Percentiles rank a stretch among this genome's conserved stretches.
These are phyloP conservation scores for Ambrosia artemisiifolia DNA, from an alignment of 129 eudicot genomes.

Conservation along the genomic window DNA sequence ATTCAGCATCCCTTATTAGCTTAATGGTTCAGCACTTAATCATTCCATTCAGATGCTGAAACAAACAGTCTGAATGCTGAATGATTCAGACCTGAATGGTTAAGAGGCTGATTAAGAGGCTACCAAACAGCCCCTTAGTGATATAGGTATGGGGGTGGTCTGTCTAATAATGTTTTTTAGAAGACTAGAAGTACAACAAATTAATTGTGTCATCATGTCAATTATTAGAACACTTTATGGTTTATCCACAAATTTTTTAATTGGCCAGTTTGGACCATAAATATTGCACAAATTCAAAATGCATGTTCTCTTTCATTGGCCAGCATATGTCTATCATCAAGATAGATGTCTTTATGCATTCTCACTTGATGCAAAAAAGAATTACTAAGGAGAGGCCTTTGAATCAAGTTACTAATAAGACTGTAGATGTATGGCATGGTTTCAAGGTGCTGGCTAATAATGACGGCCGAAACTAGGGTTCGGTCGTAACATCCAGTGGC, in stretches of 20 bases:
- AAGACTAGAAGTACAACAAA: background rate
- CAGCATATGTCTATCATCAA: conserved; percentile 1
- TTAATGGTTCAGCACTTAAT: too few species aligned
- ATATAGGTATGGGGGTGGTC: background rate
- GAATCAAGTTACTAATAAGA: conserved; percentile 69
- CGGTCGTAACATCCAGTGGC: too few species aligned
- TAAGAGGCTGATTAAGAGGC: too few species aligned
- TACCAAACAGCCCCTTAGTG: too few species aligned
- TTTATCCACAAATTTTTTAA: background rate
- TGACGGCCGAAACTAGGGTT: too few species aligned
- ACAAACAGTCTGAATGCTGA: too few species aligned
- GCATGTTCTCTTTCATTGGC: background rate
- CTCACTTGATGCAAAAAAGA: conserved; percentile 59
- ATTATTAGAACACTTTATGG: background rate
- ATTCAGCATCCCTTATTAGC: too few species aligned
- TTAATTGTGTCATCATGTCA: conserved; percentile 7
- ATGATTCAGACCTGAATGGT: too few species aligned
- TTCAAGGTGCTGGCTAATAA: too few species aligned
- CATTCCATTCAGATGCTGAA: too few species aligned
- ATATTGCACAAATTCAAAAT: too few species aligned
- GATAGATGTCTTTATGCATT: conserved; percentile 2
- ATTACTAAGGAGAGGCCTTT: conserved; percentile 69
- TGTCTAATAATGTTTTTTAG: background rate
- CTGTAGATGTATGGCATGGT: conserved; percentile 96
- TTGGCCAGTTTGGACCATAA: too few species aligned